Evolutionary conservation across 2,329 filamentous ascomycete species (phyloP), one percentile per base, ranked within the genome.

Genomic region (Pestalotiopsis sp.): DNA sequence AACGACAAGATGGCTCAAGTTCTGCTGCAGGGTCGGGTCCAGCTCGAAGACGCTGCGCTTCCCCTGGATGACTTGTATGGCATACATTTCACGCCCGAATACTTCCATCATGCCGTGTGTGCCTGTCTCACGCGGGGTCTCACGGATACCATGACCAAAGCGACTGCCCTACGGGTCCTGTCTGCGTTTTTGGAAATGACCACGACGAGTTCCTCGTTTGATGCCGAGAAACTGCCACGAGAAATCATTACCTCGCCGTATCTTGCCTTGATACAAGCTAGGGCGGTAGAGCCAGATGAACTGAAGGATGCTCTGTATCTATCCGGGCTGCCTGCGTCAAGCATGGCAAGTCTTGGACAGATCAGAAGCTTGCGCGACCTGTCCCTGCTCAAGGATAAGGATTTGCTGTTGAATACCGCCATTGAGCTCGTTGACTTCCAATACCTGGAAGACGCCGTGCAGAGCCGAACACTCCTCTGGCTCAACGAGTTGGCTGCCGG

Each of bases 361-460:
- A 76, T 81, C 27, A 79, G 84, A 20, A 76, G 79, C 55, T 75
- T 84, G 59, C 81, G 84, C 52, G 81, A 86, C 70, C 74, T 87
- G 9, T 76, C 79, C 6, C 69, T 75, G 5, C 82, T 90, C 73
- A 85, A 85, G 66, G 89, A 92, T 70, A 86, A 88, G 71, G 88
- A 91, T 69, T 76, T 92, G 13, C 78, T 92, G 17, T 82, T 92
- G 5, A 89, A 88, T 70, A 87, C 88, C 3, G 88, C 88, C 1
- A 89, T 92, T 67, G 86, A 88, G 74, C 81, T 92, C 57, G 86
- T 92, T 11, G 90, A 92, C 74, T 92, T 92, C 73, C 86, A 87
- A 67, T 87, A 87, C 68, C 80, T 91, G 7, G 90, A 92, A 68
- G 89, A 92, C 67, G 81, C 82, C 1, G 83, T 90, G 20, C 90